Percentiles rank a stretch among this genome's conserved stretches.
phyloP scores from a whole-genome alignment of 768 basidiomycete genomes.

The Obba rivulosa region DNA sequence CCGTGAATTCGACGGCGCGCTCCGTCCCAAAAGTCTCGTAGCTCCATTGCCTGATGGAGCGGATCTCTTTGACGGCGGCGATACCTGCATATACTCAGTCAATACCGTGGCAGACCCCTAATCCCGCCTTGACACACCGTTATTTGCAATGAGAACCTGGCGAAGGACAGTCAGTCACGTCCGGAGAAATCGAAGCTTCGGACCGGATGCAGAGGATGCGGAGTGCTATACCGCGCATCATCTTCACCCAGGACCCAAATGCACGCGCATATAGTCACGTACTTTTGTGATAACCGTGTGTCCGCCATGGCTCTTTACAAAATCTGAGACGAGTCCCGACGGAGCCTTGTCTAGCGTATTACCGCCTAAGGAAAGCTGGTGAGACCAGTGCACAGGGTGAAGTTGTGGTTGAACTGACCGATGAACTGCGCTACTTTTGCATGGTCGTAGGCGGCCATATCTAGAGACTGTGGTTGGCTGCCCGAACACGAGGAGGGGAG shows the following conservation, averaged over 20 bases:
- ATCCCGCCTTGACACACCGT: slow-evolving; percentile 48
- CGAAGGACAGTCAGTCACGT: slow-evolving; percentile 7
- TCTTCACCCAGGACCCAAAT: slow-evolving; percentile 1
- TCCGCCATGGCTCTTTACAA: slow-evolving; percentile 86
- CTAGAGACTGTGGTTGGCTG: background rate
- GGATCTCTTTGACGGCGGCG: slow-evolving; percentile 98
- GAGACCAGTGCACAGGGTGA: slow-evolving; percentile 15
- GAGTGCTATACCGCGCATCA: background rate
- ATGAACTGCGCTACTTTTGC: slow-evolving; percentile 61
- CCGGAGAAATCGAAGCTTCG: background rate
- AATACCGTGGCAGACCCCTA: slow-evolving; percentile 9
- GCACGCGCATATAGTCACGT: slow-evolving; percentile 3
- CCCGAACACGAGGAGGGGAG: background rate
- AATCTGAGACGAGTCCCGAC: slow-evolving; percentile 77
- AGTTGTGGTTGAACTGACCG: slow-evolving; percentile 31
- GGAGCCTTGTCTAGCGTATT: slow-evolving; percentile 86
- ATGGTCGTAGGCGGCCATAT: slow-evolving; percentile 43
- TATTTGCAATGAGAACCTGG: slow-evolving; percentile 97
- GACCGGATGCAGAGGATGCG: background rate
- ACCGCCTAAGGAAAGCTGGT: slow-evolving; percentile 55
- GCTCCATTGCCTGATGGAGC: slow-evolving; percentile 98
- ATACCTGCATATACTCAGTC: slow-evolving; percentile 57
- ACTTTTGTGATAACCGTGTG: slow-evolving; percentile 99
- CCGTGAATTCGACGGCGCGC: slow-evolving; percentile 95
- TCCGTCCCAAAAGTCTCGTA: slow-evolving; percentile 99